phyloP scores from a whole-genome alignment of 352 stramenopile species.

The Phytophthora colocasiae region DNA sequence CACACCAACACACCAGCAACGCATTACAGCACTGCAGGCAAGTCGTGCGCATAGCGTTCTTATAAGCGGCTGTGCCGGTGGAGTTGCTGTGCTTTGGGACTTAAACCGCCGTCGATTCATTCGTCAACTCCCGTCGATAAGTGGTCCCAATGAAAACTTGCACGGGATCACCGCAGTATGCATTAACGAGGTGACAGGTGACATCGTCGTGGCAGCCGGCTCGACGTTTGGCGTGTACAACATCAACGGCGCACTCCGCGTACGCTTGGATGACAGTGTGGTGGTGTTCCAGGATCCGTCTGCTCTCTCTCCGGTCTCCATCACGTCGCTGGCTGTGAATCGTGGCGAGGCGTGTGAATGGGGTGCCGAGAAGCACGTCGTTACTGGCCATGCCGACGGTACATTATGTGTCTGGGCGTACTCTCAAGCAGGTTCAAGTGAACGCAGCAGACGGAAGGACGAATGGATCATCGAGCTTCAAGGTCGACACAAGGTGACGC shows the following conservation, averaged over 20 bases:
- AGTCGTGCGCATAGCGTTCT: slow-evolving; percentile 72
- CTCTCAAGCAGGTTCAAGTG: slow-evolving; percentile 38
- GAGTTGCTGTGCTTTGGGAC: slow-evolving; percentile 72
- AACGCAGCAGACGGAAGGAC: slow-evolving; percentile 35
- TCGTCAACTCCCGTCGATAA: slow-evolving; percentile 47
- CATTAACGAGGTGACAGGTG: slow-evolving; percentile 73
- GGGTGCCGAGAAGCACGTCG: slow-evolving; percentile 63
- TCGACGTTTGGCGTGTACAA: slow-evolving; percentile 68
- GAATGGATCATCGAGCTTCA: slow-evolving; percentile 65
- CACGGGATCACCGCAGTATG: slow-evolving; percentile 49
- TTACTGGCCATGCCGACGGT: slow-evolving; percentile 72
- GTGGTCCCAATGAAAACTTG: neutral
- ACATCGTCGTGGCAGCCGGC: slow-evolving; percentile 63
- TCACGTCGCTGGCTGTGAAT: slow-evolving; percentile 62
- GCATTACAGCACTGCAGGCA: slow-evolving; percentile 59
- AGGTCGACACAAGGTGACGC: slow-evolving; percentile 49
- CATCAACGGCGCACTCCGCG: slow-evolving; percentile 66
- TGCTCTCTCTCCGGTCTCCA: slow-evolving; percentile 37
- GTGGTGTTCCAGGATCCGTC: slow-evolving; percentile 54
- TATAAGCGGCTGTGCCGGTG: slow-evolving; percentile 65
- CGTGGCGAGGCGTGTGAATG: slow-evolving; percentile 62
- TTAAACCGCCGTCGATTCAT: slow-evolving; percentile 71
- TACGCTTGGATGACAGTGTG: slow-evolving; percentile 53
- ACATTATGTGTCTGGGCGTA: slow-evolving; percentile 75
- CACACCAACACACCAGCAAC: slow-evolving; percentile 44